Percentiles rank a stretch among this genome's conserved stretches.
Conservation (phyloP, 1,139 yeast species). For the Sugiyamaella xylanicola region DNA sequence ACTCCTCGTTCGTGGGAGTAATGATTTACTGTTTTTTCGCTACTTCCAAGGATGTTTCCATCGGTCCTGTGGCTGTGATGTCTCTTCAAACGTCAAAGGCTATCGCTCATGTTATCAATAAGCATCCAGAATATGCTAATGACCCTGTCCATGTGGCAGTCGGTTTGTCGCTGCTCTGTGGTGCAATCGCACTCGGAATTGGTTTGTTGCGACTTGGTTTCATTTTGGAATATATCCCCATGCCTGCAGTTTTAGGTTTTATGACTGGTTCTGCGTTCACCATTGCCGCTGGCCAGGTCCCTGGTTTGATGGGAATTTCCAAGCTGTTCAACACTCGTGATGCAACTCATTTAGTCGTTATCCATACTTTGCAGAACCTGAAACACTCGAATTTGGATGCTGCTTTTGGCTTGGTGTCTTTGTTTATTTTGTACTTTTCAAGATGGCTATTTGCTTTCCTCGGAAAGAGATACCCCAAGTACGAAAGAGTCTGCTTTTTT, state of each 20-base stretch:
- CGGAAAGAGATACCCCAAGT: slow-evolving; percentile 66
- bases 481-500: slow-evolving; percentile 64
- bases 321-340: slow-evolving; percentile 69
- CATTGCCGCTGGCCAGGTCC: slow-evolving; percentile 83
- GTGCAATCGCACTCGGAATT: slow-evolving; percentile 77
- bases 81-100: slow-evolving; percentile 83
- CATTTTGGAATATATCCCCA: slow-evolving; percentile 82
- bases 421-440: slow-evolving; percentile 70
- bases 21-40: slow-evolving; percentile 88
- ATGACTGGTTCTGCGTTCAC: slow-evolving; percentile 93
- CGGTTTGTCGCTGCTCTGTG: slow-evolving; percentile 75
- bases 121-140: slow-evolving; percentile 47
- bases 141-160: slow-evolving; percentile 65
- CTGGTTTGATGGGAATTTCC: slow-evolving; percentile 76
- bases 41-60: slow-evolving; percentile 91
- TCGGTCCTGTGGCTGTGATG: slow-evolving; percentile 98
- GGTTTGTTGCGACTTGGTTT: slow-evolving; percentile 87
- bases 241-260: slow-evolving; percentile 93
- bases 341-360: slow-evolving; percentile 68
- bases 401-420: slow-evolving; percentile 80
- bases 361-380: slow-evolving; percentile 71
- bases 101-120: slow-evolving; percentile 61
- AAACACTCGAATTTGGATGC: slow-evolving; percentile 73
- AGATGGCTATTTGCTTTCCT: slow-evolving; percentile 57
- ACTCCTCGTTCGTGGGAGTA: slow-evolving; percentile 91